These are phyloP conservation scores for Macadamia integrifolia DNA, from an alignment of 164 flowering plant genomes.

Conservation along the genomic window DNA sequence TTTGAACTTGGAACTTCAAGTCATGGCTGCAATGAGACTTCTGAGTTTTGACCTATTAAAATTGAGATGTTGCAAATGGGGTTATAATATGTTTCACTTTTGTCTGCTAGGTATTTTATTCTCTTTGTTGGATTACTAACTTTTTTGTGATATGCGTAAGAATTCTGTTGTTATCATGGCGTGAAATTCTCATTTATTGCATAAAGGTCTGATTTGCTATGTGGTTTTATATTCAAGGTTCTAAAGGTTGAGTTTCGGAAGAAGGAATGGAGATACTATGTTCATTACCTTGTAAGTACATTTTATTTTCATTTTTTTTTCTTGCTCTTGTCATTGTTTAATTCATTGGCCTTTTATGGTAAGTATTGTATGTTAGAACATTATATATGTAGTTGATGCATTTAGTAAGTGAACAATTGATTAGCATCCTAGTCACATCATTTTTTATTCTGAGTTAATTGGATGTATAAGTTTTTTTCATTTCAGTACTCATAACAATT, in stretches of 20 bases:
- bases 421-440: too few species aligned
- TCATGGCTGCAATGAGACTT: too few species aligned
- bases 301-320: not conserved
- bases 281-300: conserved; percentile 88
- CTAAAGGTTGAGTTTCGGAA: conserved; percentile 70
- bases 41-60: not conserved
- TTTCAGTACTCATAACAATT: conserved; percentile 16
- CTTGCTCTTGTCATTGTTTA: not conserved
- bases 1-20: too few species aligned
- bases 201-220: not conserved
- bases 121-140: not conserved
- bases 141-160: not conserved
- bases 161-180: not conserved
- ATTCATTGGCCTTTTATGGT: too few species aligned
- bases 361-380: not conserved
- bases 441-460: too few species aligned
- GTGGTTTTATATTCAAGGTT: conserved; percentile 38
- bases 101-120: not conserved
- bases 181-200: not conserved
- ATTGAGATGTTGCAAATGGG: not conserved
- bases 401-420: not conserved
- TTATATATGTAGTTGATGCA: not conserved
- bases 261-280: conserved; percentile 76
- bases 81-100: not conserved
- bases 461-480: not conserved